These are phyloP conservation scores for Eruca vesicaria DNA, from an alignment of 441 rosid genomes.

Conservation along the genomic window DNA sequence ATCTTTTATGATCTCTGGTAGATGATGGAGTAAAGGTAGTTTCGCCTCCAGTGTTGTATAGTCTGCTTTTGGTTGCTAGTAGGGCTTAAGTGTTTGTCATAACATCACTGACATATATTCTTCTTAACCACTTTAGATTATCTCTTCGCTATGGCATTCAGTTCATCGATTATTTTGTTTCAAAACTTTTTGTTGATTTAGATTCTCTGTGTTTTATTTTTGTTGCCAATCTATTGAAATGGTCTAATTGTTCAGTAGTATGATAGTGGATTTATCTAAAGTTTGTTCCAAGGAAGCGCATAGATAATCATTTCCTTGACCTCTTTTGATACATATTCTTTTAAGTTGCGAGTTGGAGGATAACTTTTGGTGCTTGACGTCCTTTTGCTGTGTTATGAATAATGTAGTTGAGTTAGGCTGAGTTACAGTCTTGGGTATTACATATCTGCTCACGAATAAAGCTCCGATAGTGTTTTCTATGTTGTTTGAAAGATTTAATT, in stretches of 20 bases:
- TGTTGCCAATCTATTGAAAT: not conserved
- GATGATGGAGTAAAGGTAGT: slow-evolving; percentile 98
- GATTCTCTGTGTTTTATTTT: not conserved
- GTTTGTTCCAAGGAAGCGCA: not conserved
- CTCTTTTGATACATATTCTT: not conserved
- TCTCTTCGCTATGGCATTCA: not conserved
- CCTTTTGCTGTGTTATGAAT: too few relatives aligned
- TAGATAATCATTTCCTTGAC: not conserved
- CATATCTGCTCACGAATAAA: too few relatives aligned
- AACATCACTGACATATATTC: slow-evolving; percentile 14
- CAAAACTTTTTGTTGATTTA: not conserved
- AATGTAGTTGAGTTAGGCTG: too few relatives aligned
- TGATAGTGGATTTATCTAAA: not conserved
- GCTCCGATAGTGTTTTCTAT: too few relatives aligned
- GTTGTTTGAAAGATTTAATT: too few relatives aligned
- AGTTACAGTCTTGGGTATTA: too few relatives aligned
- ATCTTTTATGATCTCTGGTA: slow-evolving; percentile 96
- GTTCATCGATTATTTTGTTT: not conserved
- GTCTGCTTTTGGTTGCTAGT: slow-evolving; percentile 43
- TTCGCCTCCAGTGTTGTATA: slow-evolving; percentile 67
- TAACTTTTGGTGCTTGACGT: too few relatives aligned
- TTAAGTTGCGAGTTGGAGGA: too few relatives aligned
- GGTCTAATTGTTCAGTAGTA: not conserved
- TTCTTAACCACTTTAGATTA: not conserved
- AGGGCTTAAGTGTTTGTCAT: slow-evolving; percentile 26